A percentile compares a stretch with the other conserved stretches of the same genome.
Conservation (phyloP, 768 basidiomycete species). For the Mycena filopes region DNA sequence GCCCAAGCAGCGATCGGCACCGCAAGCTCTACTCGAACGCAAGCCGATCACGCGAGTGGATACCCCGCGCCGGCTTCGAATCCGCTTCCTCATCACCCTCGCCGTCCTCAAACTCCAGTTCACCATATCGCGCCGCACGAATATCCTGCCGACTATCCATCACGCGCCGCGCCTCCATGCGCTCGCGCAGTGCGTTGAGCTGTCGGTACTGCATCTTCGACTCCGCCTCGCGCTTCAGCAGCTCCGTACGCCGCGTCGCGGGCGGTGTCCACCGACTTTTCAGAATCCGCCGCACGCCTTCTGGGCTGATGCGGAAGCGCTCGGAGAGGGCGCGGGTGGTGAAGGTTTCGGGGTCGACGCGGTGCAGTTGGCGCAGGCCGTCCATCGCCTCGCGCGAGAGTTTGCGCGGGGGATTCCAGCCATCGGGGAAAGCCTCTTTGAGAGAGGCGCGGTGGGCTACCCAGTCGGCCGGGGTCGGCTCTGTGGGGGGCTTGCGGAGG, state of each 20-base stretch:
- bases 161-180: conserved; percentile 47
- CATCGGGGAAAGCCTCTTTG: conserved; percentile 65
- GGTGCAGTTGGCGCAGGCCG: conserved; percentile 74
- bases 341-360: conserved; percentile 70
- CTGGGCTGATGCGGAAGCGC: conserved; percentile 81
- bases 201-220: conserved; percentile 51
- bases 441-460: conserved; percentile 61
- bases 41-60: too few relatives aligned
- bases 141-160: conserved; percentile 45
- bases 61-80: too few relatives aligned
- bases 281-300: conserved; percentile 83
- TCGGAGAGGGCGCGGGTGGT: conserved; percentile 76
- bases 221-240: conserved; percentile 63
- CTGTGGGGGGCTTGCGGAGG: conserved; percentile 49
- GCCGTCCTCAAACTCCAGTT: conserved; percentile 35
- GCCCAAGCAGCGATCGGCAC: too few relatives aligned
- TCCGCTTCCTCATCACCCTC: conserved; percentile 17
- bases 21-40: too few relatives aligned
- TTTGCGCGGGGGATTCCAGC: conserved; percentile 85
- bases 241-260: conserved; percentile 58
- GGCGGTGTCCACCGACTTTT: conserved; percentile 79
- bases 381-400: conserved; percentile 88
- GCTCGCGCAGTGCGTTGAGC: conserved; percentile 55
- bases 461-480: conserved; percentile 61
- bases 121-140: conserved; percentile 3